Percentiles rank a stretch among this genome's conserved stretches.
Evolutionary conservation across 805 yeast genomes (phyloP).

Genomic region (Nakazawaea populi): DNA sequence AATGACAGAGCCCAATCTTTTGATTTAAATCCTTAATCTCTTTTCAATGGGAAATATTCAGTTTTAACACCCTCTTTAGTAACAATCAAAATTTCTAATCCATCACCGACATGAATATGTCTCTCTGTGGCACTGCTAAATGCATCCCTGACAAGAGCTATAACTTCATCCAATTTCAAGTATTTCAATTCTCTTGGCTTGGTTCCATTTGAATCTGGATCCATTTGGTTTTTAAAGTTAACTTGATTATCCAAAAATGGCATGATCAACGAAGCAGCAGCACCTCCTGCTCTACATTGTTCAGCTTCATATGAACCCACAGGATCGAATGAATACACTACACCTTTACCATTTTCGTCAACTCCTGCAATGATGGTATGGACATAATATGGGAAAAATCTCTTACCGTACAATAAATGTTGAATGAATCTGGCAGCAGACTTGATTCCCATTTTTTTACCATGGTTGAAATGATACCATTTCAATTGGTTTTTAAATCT

Average conservation of each 20-base stretch:
- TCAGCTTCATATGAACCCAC: constrained; percentile 97
- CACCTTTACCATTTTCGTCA: constrained; percentile 88
- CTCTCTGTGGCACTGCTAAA: constrained; percentile 96
- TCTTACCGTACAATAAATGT: constrained; percentile 83
- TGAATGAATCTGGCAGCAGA: constrained; percentile 90
- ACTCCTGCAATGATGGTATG: constrained; percentile 93
- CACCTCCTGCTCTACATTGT: constrained; percentile 97
- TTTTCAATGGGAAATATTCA: constrained; percentile 80
- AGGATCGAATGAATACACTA: constrained; percentile 94
- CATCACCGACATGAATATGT: constrained; percentile 98
- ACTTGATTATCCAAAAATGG: constrained; percentile 98
- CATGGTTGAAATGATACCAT: constrained; percentile 92
- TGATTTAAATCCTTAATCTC: constrained; percentile 52
- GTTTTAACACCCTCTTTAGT: constrained; percentile 89
- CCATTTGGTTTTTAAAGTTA: constrained; percentile 87
- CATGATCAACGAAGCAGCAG: constrained; percentile 93
- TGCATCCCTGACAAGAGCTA: constrained; percentile 86
- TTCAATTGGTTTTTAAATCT: constrained; percentile 63
- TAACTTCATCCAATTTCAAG: constrained; percentile 76
- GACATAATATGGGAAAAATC: constrained; percentile 96
- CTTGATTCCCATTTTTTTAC: constrained; percentile 58
- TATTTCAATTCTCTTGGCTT: constrained; percentile 56
- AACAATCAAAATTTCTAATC: constrained; percentile 82
- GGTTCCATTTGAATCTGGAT: constrained; percentile 69
- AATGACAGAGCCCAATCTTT: too few relatives aligned